Evolutionary conservation across 2,329 filamentous ascomycete genomes (phyloP).

Genomic region (Exserohilum rostratum): DNA sequence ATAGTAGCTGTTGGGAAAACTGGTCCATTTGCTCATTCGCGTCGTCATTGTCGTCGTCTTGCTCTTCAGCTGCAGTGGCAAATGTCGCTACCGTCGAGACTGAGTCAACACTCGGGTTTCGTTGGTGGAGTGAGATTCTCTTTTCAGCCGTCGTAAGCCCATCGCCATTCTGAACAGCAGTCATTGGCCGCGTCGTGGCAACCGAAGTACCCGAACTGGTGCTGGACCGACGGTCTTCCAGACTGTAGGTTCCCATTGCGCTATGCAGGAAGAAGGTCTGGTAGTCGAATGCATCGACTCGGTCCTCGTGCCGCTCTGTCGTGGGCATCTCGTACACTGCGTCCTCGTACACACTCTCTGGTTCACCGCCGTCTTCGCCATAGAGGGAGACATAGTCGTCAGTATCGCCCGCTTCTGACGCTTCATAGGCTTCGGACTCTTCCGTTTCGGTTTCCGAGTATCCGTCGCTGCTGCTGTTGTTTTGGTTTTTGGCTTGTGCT

Average conservation of each 20-base stretch:
- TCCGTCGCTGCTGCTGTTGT: constrained; percentile 1
- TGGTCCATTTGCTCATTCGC: constrained; percentile 52
- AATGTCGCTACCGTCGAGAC: constrained; percentile 67
- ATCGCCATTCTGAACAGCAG: constrained; percentile 31
- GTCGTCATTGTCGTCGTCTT: constrained; percentile 44
- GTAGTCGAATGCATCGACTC: constrained; percentile 94
- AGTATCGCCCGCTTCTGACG: constrained; percentile 46
- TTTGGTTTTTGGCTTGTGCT: constrained; percentile 5
- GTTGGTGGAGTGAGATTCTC: constrained; percentile 49
- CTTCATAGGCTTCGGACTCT: constrained; percentile 24
- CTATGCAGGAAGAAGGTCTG: constrained; percentile 95
- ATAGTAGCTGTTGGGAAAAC: constrained; percentile 42
- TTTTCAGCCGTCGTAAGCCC: constrained; percentile 30
- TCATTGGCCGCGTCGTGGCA: constrained; percentile 56
- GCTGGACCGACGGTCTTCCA: constrained; percentile 61
- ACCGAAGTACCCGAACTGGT: constrained; percentile 59
- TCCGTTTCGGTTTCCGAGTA: constrained; percentile 27
- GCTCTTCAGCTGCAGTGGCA: constrained; percentile 66
- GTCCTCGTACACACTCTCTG: constrained; percentile 53
- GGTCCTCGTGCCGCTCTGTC: constrained; percentile 78
- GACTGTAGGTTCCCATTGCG: constrained; percentile 78
- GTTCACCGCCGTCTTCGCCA: constrained; percentile 30
- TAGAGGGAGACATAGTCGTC: constrained; percentile 48
- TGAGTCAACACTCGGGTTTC: constrained; percentile 64
- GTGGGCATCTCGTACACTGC: constrained; percentile 48